Conservation (phyloP, 2,329 filamentous ascomycete species). For the Tothia fuscella region DNA sequence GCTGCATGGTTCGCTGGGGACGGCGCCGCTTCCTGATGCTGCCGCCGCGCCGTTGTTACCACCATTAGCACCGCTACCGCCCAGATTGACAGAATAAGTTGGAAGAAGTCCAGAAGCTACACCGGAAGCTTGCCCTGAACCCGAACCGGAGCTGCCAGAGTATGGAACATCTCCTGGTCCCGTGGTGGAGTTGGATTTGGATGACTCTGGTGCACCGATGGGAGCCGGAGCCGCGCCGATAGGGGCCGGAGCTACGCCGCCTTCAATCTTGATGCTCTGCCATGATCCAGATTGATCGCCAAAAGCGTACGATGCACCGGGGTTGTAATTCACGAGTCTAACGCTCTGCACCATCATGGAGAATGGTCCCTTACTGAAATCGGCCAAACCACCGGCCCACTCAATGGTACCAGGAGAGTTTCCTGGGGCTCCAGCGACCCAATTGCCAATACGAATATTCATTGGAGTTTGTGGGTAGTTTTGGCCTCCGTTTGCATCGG, state of each 20-base stretch:
- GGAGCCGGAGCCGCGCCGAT: neutral
- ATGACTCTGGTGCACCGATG: neutral
- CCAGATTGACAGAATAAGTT: neutral
- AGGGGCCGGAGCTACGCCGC: neutral
- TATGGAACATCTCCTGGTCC: constrained; percentile 1
- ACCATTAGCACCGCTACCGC: neutral
- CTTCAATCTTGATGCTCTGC: constrained; percentile 32
- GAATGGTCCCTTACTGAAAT: constrained; percentile 36
- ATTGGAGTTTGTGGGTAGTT: constrained; percentile 69
- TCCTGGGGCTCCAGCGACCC: constrained; percentile 36
- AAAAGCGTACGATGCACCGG: constrained; percentile 38
- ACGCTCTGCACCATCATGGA: constrained; percentile 40
- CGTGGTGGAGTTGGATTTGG: neutral
- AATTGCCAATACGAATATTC: constrained; percentile 38
- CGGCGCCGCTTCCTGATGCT: neutral
- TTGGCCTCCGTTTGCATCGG: constrained; percentile 45
- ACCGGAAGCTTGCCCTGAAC: neutral
- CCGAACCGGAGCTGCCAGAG: neutral
- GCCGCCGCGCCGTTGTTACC: neutral
- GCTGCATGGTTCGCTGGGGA: too few relatives aligned
- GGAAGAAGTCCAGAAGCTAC: neutral
- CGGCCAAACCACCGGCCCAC: constrained; percentile 52
- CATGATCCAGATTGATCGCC: constrained; percentile 36
- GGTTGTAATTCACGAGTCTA: constrained; percentile 41
- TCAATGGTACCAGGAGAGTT: constrained; percentile 46